Conservation (phyloP, 116 monocot species). For the Papilionanthe hybrid region DNA sequence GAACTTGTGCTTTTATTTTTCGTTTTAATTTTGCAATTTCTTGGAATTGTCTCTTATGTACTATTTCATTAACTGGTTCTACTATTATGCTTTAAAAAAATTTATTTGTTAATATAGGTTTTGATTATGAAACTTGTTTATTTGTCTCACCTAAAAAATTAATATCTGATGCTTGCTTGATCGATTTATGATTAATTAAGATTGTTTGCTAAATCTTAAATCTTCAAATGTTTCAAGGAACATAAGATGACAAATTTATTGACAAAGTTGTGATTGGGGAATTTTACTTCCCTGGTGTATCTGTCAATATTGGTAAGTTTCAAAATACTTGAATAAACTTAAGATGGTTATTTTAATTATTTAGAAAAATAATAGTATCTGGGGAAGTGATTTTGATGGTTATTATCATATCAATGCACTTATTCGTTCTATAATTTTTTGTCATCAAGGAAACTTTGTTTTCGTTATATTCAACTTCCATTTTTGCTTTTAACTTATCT, state of each 20-base stretch:
- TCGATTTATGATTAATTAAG: background rate
- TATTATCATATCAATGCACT: background rate
- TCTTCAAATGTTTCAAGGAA: background rate
- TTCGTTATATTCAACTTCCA: background rate
- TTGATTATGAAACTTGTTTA: background rate
- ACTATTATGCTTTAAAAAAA: too few species aligned
- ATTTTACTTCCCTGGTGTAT: background rate
- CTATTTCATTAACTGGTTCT: too few species aligned
- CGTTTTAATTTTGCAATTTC: too few species aligned
- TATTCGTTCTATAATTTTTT: background rate
- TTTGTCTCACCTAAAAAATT: background rate
- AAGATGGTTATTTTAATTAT: background rate
- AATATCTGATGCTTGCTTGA: background rate
- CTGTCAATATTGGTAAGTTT: background rate
- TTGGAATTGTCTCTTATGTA: too few species aligned
- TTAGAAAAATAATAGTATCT: background rate
- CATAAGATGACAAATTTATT: background rate
- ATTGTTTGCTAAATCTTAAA: background rate
- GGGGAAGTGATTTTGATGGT: background rate
- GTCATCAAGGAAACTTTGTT: background rate
- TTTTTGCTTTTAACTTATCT: background rate
- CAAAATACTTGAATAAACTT: background rate
- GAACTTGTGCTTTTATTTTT: too few species aligned
- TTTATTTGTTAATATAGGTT: background rate
- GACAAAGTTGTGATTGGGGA: background rate